Conservation (phyloP, 371 early-diverging fungal genomes). For the Mortierella polycephala region DNA sequence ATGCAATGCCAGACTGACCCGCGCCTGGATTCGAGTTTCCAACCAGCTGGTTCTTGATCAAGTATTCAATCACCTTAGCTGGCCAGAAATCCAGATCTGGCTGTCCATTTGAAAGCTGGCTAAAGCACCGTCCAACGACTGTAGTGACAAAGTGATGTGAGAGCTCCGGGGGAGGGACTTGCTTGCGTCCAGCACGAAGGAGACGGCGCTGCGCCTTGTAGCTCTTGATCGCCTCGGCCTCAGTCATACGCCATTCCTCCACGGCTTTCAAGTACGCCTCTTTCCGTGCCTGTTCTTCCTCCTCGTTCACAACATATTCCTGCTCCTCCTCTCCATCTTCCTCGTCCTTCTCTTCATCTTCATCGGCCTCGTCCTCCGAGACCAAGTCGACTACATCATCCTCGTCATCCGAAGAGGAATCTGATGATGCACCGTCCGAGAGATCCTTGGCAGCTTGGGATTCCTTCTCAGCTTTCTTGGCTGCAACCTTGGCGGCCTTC, state of each 20-base stretch:
- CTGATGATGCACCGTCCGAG: constrained; percentile 33
- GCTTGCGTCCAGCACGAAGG: constrained; percentile 30
- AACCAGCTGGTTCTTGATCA: constrained; percentile 61
- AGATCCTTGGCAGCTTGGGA: constrained; percentile 10
- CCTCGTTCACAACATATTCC: constrained; percentile 26
- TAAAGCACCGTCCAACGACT: constrained; percentile 58
- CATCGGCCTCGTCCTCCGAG: constrained; percentile 29
- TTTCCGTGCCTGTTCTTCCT: constrained; percentile 16
- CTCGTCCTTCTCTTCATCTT: constrained; percentile 23
- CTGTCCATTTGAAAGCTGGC: constrained; percentile 38
- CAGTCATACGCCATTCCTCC: constrained; percentile 26
- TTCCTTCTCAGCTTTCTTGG: constrained; percentile 1
- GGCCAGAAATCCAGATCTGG: constrained; percentile 63
- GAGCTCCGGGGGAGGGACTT: constrained; percentile 49
- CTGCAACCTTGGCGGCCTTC: constrained; percentile 10
- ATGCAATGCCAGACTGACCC: constrained; percentile 61
- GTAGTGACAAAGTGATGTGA: constrained; percentile 63
- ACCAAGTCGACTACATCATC: constrained; percentile 18
- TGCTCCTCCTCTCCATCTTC: constrained; percentile 39
- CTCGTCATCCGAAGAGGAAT: constrained; percentile 46
- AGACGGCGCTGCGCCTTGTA: constrained; percentile 35
- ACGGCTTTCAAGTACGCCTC: constrained; percentile 27
- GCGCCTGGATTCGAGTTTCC: constrained; percentile 58
- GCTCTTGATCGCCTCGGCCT: constrained; percentile 20
- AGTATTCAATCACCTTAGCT: constrained; percentile 60